Conservation (phyloP, 805 yeast genomes). For the Myxozyma geophila region DNA sequence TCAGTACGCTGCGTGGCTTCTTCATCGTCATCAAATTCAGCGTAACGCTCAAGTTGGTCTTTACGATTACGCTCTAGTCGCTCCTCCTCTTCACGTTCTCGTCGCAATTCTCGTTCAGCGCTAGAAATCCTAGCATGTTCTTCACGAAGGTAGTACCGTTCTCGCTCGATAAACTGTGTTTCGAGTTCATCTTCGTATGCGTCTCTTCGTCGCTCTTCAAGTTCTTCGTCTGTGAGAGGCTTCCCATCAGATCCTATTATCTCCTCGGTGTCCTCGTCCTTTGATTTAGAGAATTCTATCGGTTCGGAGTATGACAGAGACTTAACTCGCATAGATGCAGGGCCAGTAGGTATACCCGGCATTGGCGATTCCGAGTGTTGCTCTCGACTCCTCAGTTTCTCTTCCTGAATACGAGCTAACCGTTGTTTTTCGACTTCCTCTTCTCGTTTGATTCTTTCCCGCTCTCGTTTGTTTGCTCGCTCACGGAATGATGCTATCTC, state of each 20-base stretch:
- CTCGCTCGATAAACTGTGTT: constrained; percentile 30
- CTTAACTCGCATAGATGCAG: constrained; percentile 11
- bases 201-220: constrained; percentile 31
- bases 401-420: constrained; percentile 25
- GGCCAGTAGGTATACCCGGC: constrained; percentile 12
- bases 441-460: constrained; percentile 30
- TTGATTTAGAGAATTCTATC: constrained; percentile 21
- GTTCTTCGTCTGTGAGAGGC: constrained; percentile 27
- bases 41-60: constrained; percentile 17
- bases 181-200: constrained; percentile 30
- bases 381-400: constrained; percentile 11
- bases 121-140: constrained; percentile 30
- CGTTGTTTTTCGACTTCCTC: constrained; percentile 32
- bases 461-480: constrained; percentile 35
- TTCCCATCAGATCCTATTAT: constrained; percentile 21
- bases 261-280: constrained; percentile 7
- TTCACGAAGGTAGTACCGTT: constrained; percentile 33
- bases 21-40: constrained; percentile 37
- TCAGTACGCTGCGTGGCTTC: constrained; percentile 29
- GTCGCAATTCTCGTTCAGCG: constrained; percentile 33
- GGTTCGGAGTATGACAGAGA: constrained; percentile 19
- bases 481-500: constrained; percentile 37
- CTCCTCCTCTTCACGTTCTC: constrained; percentile 32
- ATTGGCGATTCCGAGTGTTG: constrained; percentile 8
- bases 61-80: constrained; percentile 9